Conservation (phyloP, 768 basidiomycete species). For the Leccinellum rugosiceps region DNA sequence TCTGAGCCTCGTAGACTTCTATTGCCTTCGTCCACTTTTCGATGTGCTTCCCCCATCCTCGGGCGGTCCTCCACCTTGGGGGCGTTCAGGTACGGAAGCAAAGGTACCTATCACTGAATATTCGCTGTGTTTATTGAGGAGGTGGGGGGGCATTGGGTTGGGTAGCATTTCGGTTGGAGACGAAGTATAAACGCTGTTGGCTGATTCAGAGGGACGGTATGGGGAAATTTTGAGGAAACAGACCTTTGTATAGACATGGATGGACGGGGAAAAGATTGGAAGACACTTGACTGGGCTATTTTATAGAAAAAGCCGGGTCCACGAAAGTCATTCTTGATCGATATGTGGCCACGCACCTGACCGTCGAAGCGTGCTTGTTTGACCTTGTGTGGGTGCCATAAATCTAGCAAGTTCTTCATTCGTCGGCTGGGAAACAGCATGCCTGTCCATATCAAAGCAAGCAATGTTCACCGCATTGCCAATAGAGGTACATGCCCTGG, state of each 20-base stretch:
- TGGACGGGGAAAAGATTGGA: not conserved
- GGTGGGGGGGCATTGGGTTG: slow-evolving; percentile 9
- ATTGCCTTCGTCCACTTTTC: slow-evolving; percentile 16
- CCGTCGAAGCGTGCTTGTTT: slow-evolving; percentile 43
- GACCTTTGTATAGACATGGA: slow-evolving; percentile 2
- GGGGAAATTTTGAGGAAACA: not conserved
- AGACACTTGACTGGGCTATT: slow-evolving; percentile 3
- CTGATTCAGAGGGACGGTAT: not conserved
- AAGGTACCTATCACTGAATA: slow-evolving; percentile 19
- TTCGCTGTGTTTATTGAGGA: not conserved
- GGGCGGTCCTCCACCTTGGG: not conserved
- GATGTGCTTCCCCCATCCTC: slow-evolving; percentile 1
- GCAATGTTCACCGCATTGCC: not conserved
- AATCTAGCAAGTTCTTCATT: slow-evolving; percentile 25
- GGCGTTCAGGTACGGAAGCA: slow-evolving; percentile 14
- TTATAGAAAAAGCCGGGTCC: slow-evolving; percentile 20
- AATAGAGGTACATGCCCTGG: not conserved
- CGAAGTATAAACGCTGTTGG: slow-evolving; percentile 5
- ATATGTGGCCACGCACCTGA: slow-evolving; percentile 26
- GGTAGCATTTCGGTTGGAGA: slow-evolving; percentile 14
- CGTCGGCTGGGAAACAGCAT: slow-evolving; percentile 25
- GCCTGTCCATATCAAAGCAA: not conserved
- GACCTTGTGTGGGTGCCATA: slow-evolving; percentile 41
- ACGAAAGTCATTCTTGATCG: slow-evolving; percentile 35
- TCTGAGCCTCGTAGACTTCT: slow-evolving; percentile 15